Evolutionary conservation across 108 stramenopile genomes (phyloP), one percentile per base, ranked within the genome.

Genomic region (Pseudonitzschia pungens): DNA sequence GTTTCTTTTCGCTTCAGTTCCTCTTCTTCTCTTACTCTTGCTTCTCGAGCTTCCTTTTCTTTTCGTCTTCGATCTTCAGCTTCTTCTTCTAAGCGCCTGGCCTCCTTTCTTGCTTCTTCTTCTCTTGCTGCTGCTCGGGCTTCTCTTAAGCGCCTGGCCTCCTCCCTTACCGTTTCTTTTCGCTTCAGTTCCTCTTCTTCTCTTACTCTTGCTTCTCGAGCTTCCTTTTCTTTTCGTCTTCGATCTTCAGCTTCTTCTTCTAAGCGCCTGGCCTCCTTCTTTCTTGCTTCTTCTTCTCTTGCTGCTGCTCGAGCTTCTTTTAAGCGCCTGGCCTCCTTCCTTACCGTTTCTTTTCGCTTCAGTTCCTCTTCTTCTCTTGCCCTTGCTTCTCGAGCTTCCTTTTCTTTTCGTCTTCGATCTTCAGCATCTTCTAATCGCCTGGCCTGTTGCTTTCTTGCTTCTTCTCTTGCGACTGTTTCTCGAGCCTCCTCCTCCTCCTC

Each of bases 301-400:
- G 26, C 21, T 65, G 68, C 40, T 69, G 36, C 22, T 75, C 68
- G 24, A 44, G 40, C 62, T 74, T 29, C n/a, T 64, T 63, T 56
- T 41, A 66, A 22, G 66, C 65, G n/a, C 36, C 36, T 36, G 36
- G 26, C 65, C 40, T 74, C 66, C 54, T 50, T 48, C 6, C 28
- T 44, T 24, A 63, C 54, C 40, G 55, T 31, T 27, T 42, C 65
- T 43, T 44, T 15, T 42, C 52, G 65, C 40, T 67, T 29, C 20
- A 27, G 62, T 56, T 74, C 53, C 40, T 74, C 73, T 24, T 33
- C 27, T 48, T 62, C 71, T 8, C 29, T 18, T 0, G 24, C 52
- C 20, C 12, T 1, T 4, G 40, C 40, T 53, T 48, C 59, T 40
- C 24, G 31, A 18, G 45, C 45, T 48, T 48, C 45, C 18, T 48